phyloP scores from a whole-genome alignment of 2,329 filamentous ascomycete genomes.

The Colletotrichum sojae region DNA sequence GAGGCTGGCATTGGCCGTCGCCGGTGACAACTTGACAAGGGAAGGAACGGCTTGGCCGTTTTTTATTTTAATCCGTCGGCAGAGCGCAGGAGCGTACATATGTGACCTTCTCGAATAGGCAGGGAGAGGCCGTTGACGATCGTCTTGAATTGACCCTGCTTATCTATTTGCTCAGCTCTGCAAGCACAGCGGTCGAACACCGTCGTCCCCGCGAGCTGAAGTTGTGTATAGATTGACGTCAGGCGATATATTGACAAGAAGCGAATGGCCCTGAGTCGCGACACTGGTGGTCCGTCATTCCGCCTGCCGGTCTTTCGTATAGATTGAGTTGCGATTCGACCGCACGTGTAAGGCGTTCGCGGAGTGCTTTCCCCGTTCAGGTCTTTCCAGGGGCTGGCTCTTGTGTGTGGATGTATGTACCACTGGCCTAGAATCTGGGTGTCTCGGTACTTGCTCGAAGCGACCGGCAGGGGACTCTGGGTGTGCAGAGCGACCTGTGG shows the following conservation, averaged over 20 bases:
- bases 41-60: not conserved
- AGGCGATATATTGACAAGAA: not conserved
- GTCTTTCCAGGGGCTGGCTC: not conserved
- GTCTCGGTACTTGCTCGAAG: not conserved
- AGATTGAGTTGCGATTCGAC: slow-evolving; percentile 1
- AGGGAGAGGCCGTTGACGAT: slow-evolving; percentile 3
- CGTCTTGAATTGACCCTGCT: not conserved
- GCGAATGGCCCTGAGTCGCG: not conserved
- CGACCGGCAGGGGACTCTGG: slow-evolving; percentile 2
- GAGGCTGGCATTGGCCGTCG: no score
- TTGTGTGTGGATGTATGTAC: slow-evolving; percentile 11
- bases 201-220: no score
- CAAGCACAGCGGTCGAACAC: no score
- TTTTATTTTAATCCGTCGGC: not conserved
- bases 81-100: no score
- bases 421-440: not conserved
- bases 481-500: no score
- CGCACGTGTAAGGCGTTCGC: slow-evolving; percentile 7
- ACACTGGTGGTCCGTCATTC: not conserved
- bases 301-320: not conserved
- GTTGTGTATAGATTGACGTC: not conserved
- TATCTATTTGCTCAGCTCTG: no score
- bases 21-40: no score
- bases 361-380: not conserved
- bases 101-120: slow-evolving; percentile 25